These are phyloP conservation scores for Dipteronia dyeriana DNA, from an alignment of 345 rosid genomes.

Conservation along the genomic window DNA sequence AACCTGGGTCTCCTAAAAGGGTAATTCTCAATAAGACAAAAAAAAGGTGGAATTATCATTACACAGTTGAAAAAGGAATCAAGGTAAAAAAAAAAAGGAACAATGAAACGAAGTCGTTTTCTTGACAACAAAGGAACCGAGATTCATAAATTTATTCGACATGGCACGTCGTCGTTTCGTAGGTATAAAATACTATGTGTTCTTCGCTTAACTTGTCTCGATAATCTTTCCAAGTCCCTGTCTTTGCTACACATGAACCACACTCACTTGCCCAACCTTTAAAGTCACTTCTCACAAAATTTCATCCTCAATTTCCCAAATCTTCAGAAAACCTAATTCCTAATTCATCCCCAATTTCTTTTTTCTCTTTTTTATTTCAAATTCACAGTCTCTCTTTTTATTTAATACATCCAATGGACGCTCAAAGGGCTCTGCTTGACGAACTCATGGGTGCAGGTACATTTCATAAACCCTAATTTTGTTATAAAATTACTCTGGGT, in stretches of 20 bases:
- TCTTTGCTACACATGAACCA: too few species aligned
- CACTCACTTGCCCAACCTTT: neutral
- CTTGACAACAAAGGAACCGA: neutral
- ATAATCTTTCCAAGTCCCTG: too few species aligned
- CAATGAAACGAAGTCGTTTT: neutral
- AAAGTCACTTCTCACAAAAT: neutral
- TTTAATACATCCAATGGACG: slow-evolving; percentile 59
- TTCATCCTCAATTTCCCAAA: neutral
- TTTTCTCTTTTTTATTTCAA: neutral
- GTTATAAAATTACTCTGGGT: neutral
- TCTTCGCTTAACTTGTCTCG: too few species aligned
- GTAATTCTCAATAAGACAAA: too few species aligned
- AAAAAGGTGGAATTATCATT: too few species aligned
- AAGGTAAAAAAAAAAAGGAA: neutral
- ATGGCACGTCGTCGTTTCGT: neutral
- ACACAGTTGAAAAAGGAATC: too few species aligned
- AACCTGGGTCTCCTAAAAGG: too few species aligned
- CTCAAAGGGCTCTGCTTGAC: slow-evolving; percentile 92
- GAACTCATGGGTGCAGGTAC: slow-evolving; percentile 98
- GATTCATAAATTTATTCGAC: neutral
- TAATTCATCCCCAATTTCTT: neutral
- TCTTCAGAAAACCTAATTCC: neutral
- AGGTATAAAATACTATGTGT: too few species aligned
- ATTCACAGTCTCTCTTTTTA: neutral
- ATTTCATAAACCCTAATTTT: neutral